Evolutionary conservation across 257 asterid genomes (phyloP).

Genomic region (Fraxinus americana): DNA sequence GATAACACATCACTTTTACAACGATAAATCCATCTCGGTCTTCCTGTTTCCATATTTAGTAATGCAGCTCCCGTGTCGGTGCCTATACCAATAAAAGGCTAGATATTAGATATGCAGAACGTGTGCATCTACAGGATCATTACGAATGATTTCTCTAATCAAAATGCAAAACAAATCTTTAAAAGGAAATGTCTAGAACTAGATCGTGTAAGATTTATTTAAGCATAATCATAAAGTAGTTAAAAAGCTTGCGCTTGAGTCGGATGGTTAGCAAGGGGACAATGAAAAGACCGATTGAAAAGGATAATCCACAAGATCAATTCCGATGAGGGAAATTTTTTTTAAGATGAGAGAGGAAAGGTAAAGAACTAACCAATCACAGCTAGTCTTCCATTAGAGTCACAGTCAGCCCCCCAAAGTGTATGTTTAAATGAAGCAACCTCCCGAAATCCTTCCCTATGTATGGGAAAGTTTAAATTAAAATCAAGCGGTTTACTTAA

Average conservation of each 20-base stretch:
- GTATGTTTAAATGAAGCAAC: slow-evolving; percentile 61
- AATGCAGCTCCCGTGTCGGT: slow-evolving; percentile 73
- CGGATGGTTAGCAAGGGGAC: not conserved
- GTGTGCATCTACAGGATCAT: slow-evolving; percentile 13
- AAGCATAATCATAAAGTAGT: slow-evolving; percentile 4
- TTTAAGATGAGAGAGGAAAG: slow-evolving; percentile 18
- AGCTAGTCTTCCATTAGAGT: slow-evolving; percentile 56
- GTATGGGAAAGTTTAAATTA: slow-evolving; percentile 29
- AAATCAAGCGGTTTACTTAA: slow-evolving; percentile 56
- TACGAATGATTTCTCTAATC: not conserved
- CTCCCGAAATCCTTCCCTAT: slow-evolving; percentile 26
- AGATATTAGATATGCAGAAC: slow-evolving; percentile 15
- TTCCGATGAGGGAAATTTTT: not conserved
- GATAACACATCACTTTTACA: slow-evolving; percentile 84
- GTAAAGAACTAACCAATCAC: slow-evolving; percentile 63
- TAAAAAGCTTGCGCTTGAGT: not conserved
- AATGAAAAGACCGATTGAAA: slow-evolving; percentile 9
- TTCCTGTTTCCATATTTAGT: slow-evolving; percentile 68
- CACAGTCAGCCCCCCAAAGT: slow-evolving; percentile 79
- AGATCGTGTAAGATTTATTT: slow-evolving; percentile 1
- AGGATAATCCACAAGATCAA: not conserved
- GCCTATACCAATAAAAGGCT: slow-evolving; percentile 49
- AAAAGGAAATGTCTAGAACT: slow-evolving; percentile 16
- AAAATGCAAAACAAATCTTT: slow-evolving; percentile 15
- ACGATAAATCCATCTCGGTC: slow-evolving; percentile 49